Percentiles rank a stretch among this genome's conserved stretches.
phyloP scores from a whole-genome alignment of 106 monocot genomes.

The Ottelia alismoides region DNA sequence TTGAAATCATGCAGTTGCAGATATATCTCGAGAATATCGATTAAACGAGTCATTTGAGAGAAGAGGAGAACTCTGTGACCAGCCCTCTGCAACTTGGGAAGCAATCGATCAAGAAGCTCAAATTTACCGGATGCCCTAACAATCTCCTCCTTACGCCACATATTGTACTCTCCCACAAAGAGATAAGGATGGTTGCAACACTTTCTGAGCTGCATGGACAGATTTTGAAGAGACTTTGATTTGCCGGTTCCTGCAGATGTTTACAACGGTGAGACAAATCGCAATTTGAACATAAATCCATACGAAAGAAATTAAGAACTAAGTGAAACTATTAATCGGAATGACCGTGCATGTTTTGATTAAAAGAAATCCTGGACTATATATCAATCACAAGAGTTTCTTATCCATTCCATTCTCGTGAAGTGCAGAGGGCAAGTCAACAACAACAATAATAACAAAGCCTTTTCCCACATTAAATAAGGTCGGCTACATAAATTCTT shows the following conservation, averaged over 20 bases:
- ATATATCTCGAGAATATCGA: constrained; percentile 79
- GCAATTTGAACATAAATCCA: not conserved
- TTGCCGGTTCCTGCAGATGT: constrained; percentile 55
- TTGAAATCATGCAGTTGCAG: constrained; percentile 57
- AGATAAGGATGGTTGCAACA: constrained; percentile 98
- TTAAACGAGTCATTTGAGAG: constrained; percentile 87
- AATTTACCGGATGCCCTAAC: constrained; percentile 92
- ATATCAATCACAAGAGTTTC: too few relatives aligned
- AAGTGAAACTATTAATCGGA: too few relatives aligned
- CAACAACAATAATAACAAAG: too few relatives aligned
- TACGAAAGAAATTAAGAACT: too few relatives aligned
- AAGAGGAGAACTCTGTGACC: constrained; percentile 89
- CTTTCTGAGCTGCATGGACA: constrained; percentile 90
- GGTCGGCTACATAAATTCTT: too few relatives aligned
- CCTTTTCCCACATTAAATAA: too few relatives aligned
- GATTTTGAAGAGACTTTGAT: constrained; percentile 76
- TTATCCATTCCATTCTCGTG: too few relatives aligned
- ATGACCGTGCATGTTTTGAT: too few relatives aligned
- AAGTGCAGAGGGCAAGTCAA: too few relatives aligned
- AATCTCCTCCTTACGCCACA: constrained; percentile 87
- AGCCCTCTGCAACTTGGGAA: constrained; percentile 65
- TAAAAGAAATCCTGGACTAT: too few relatives aligned
- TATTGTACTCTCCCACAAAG: constrained; percentile 71
- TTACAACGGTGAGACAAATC: not conserved
- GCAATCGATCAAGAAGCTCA: constrained; percentile 81